Percentiles rank a stretch among this genome's conserved stretches.
These are phyloP conservation scores for Glycine latifolia DNA, from an alignment of 306 rosid genomes.

Conservation along the genomic window DNA sequence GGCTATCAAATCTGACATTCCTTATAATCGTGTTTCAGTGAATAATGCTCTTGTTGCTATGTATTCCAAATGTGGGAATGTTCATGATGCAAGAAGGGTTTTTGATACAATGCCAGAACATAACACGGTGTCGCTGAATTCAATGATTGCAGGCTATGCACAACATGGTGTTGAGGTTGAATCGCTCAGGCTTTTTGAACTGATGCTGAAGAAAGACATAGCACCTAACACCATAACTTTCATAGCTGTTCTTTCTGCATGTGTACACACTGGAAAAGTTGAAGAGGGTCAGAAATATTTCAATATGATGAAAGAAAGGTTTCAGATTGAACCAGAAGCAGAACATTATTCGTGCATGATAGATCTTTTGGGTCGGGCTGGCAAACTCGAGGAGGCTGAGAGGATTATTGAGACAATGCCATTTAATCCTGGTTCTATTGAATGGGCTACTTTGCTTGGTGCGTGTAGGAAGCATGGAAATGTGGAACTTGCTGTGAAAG, in stretches of 20 bases:
- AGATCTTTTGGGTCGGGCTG: constrained; percentile 84
- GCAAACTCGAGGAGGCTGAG: constrained; percentile 73
- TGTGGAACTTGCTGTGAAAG: constrained; percentile 77
- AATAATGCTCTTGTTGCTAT: constrained; percentile 78
- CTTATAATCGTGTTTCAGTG: constrained; percentile 72
- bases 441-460: constrained; percentile 87
- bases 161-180: constrained; percentile 75
- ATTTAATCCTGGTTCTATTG: constrained; percentile 66
- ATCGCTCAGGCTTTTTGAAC: constrained; percentile 66
- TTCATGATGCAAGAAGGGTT: constrained; percentile 71
- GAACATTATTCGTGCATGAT: constrained; percentile 87
- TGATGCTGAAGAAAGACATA: constrained; percentile 65
- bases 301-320: constrained; percentile 76
- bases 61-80: constrained; percentile 89
- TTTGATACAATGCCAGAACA: constrained; percentile 77
- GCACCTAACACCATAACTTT: constrained; percentile 73
- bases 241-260: constrained; percentile 75
- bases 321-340: constrained; percentile 72
- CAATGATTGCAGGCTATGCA: constrained; percentile 85
- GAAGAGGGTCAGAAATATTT: constrained; percentile 76
- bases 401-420: constrained; percentile 80
- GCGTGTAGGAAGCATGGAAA: constrained; percentile 87
- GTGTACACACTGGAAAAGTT: constrained; percentile 85
- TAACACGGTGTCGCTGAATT: constrained; percentile 68
- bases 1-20: constrained; percentile 76